Evolutionary conservation across 345 rosid genomes (phyloP).

Genomic region (Murraya paniculata): DNA sequence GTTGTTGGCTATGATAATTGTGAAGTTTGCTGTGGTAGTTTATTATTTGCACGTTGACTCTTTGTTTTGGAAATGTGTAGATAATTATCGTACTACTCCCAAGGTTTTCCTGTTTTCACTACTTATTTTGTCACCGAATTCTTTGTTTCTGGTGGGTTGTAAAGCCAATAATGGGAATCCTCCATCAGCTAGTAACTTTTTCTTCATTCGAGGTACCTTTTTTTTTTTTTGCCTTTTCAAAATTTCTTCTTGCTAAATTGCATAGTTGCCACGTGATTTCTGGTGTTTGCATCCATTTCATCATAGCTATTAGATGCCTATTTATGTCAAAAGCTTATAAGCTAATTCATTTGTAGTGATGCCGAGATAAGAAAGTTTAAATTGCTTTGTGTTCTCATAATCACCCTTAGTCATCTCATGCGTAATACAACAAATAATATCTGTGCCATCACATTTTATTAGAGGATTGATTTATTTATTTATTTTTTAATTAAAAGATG

Average conservation of each 20-base stretch:
- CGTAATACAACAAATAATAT: too few species aligned
- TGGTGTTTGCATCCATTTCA: background rate
- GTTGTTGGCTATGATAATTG: background rate
- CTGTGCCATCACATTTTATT: too few species aligned
- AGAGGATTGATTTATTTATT: too few species aligned
- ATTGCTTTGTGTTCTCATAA: background rate
- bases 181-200: conserved; percentile 46
- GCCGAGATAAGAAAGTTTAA: too few species aligned
- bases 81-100: conserved; percentile 37
- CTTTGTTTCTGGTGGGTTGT: conserved; percentile 77
- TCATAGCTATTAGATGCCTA: background rate
- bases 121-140: conserved; percentile 37
- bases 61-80: conserved; percentile 34
- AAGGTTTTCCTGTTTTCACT: conserved; percentile 31
- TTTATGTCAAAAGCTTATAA: background rate
- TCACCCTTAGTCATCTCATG: background rate
- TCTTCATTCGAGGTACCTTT: conserved; percentile 33
- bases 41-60: conserved; percentile 9
- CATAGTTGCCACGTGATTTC: background rate
- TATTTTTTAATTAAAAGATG: too few species aligned
- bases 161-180: conserved; percentile 42
- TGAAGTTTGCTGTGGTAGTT: conserved; percentile 1
- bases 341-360: background rate
- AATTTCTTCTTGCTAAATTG: background rate
- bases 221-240: background rate